phyloP scores from a whole-genome alignment of 2,329 filamentous ascomycete genomes.

The Alternaria consortialis region DNA sequence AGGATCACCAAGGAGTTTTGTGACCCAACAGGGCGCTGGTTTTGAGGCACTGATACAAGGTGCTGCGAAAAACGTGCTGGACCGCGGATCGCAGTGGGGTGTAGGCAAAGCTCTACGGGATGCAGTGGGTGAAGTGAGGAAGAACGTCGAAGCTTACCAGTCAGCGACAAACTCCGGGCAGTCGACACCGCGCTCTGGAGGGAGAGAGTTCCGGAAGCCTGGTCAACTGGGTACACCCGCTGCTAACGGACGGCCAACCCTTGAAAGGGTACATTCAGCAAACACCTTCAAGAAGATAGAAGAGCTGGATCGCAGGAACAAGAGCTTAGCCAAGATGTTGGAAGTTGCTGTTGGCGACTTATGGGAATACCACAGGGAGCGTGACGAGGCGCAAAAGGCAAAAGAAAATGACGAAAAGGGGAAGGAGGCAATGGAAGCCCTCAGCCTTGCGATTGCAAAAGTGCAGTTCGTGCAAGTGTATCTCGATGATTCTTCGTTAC shows the following conservation, averaged over 20 bases:
- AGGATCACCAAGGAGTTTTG: conserved; percentile 39
- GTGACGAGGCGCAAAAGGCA: conserved; percentile 52
- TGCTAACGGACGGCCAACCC: conserved; percentile 24
- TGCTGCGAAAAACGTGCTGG: conserved; percentile 77
- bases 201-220: conserved; percentile 48
- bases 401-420: conserved; percentile 38
- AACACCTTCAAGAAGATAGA: conserved; percentile 43
- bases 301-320: conserved; percentile 70
- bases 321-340: conserved; percentile 72
- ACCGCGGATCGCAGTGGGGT: conserved; percentile 77
- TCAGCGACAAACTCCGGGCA: conserved; percentile 39
- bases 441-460: conserved; percentile 60
- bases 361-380: conserved; percentile 65
- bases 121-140: conserved; percentile 79
- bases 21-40: conserved; percentile 47
- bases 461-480: conserved; percentile 63
- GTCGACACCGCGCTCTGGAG: conserved; percentile 44
- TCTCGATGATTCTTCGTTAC: conserved; percentile 57
- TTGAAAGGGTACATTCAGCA: conserved; percentile 33
- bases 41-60: conserved; percentile 78
- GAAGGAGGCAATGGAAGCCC: conserved; percentile 50
- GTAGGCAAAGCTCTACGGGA: conserved; percentile 84
- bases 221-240: conserved; percentile 31
- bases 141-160: conserved; percentile 75
- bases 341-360: conserved; percentile 71